Evolutionary conservation across 805 yeast species (phyloP).

Genomic region (Saccharomycopsis microspora): DNA sequence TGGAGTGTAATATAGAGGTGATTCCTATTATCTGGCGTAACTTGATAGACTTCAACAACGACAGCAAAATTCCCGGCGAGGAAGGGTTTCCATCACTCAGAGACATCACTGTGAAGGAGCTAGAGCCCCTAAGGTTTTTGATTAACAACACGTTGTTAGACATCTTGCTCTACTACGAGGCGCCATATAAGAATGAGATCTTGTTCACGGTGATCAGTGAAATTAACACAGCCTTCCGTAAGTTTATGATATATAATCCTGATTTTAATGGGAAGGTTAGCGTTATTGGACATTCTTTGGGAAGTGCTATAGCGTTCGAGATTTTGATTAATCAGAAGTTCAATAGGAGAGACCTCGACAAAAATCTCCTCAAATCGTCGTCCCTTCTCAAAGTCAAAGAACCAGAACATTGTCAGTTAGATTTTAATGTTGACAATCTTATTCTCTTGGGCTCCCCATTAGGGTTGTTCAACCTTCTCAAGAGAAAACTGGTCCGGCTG

Average conservation of each 20-base stretch:
- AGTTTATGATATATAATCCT: constrained; percentile 55
- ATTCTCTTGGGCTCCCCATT: constrained; percentile 87
- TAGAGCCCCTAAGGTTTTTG: constrained; percentile 62
- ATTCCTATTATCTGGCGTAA: constrained; percentile 91
- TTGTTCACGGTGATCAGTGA: constrained; percentile 48
- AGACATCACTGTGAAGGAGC: constrained; percentile 69
- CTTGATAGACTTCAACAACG: constrained; percentile 44
- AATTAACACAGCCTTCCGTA: constrained; percentile 48
- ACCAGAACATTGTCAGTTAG: constrained; percentile 28
- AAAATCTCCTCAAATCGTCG: not conserved
- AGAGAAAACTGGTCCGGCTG: constrained; percentile 46
- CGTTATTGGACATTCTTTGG: constrained; percentile 83
- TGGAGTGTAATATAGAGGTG: constrained; percentile 58
- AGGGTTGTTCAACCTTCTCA: constrained; percentile 73
- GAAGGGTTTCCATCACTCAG: constrained; percentile 45
- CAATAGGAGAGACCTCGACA: not conserved
- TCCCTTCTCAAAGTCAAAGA: not conserved
- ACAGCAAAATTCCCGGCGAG: constrained; percentile 1
- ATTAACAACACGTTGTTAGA: constrained; percentile 85
- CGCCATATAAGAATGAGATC: constrained; percentile 50
- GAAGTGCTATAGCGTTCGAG: constrained; percentile 78
- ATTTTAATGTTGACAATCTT: constrained; percentile 62
- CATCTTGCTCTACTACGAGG: constrained; percentile 69
- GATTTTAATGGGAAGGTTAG: constrained; percentile 72
- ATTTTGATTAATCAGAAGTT: constrained; percentile 38